Evolutionary conservation across 768 basidiomycete genomes (phyloP), one percentile per base, ranked within the genome.

Genomic region (Podaxis sp.): DNA sequence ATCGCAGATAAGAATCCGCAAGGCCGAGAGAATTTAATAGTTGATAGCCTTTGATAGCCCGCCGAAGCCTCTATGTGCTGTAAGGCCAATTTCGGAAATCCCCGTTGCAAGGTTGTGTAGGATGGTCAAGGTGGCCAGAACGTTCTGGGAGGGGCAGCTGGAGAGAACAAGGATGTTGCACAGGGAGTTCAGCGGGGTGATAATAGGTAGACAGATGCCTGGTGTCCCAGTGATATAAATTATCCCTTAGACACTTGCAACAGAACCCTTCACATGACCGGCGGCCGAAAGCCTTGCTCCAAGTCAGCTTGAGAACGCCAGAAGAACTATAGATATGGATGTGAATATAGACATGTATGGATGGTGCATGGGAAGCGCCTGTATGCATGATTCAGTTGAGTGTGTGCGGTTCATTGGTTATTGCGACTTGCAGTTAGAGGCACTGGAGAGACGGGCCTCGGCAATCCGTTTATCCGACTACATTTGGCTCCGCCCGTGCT

Each of bases 381-480:
- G 50, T 52, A 17, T 62, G 15, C 30, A 13, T 46, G n/a, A 24
- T 44, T 28, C 30, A 44, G 33, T 20, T 38, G 49, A 36, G 41
- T 7, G 8, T 24, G 37, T 17, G 26, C 55, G 41, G 20, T 11
- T 48, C 22, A 53, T 53, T 49, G 36, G 33, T 33, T 56, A 37
- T 56, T 20, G 54, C 36, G 33, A 20, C 24, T 40, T 48, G 33
- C 33, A n/a, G 46, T 57, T n/a, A 22, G 11, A 30, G 57, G 6
- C n/a, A 49, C 33, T 49, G 57, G 49, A 54, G 60, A n/a, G 44
- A n/a, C 26, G 17, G 48, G 13, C 36, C 12, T 41, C 46, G 53
- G 20, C 30, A 55, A 55, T 26, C 50, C 13, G 28, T 62, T 62
- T 48, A 62, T 17, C 53, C 60, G 28, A 44, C 53, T 53, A 40